These are phyloP conservation scores for Kandelia obovata DNA, from an alignment of 345 rosid genomes.

Conservation along the genomic window DNA sequence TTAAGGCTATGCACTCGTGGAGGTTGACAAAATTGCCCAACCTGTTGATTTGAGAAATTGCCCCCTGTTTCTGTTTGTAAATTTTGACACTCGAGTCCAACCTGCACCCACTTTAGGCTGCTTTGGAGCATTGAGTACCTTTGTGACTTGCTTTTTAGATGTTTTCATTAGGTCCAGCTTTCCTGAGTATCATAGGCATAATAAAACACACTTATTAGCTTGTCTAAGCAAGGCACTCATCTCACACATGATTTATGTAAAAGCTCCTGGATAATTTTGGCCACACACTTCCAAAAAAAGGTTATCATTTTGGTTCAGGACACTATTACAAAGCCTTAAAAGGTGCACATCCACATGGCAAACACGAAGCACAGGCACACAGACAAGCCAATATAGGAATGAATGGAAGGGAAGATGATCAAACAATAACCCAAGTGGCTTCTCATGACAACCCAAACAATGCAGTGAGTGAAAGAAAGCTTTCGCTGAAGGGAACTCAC, in stretches of 20 bases:
- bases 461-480: not conserved
- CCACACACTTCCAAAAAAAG: too few relatives aligned
- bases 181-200: conserved; percentile 1
- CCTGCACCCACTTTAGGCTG: conserved; percentile 9
- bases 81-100: conserved; percentile 20
- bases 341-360: not conserved
- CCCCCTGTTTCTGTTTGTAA: conserved; percentile 17
- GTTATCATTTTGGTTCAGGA: too few relatives aligned
- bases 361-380: not conserved
- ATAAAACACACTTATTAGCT: not conserved
- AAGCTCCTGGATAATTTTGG: too few relatives aligned
- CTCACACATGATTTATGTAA: too few relatives aligned
- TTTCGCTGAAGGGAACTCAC: not conserved
- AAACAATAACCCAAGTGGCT: not conserved
- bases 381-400: not conserved
- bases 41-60: conserved; percentile 22
- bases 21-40: conserved; percentile 7
- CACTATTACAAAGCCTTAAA: not conserved
- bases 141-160: conserved; percentile 20
- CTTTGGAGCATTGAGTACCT: conserved; percentile 14
- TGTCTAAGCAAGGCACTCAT: not conserved
- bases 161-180: conserved; percentile 27
- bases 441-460: not conserved
- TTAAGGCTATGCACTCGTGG: not conserved
- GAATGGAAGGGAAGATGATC: not conserved